Conservation (phyloP, 2,329 filamentous ascomycete genomes). For the Arachnopeziza araneosa region DNA sequence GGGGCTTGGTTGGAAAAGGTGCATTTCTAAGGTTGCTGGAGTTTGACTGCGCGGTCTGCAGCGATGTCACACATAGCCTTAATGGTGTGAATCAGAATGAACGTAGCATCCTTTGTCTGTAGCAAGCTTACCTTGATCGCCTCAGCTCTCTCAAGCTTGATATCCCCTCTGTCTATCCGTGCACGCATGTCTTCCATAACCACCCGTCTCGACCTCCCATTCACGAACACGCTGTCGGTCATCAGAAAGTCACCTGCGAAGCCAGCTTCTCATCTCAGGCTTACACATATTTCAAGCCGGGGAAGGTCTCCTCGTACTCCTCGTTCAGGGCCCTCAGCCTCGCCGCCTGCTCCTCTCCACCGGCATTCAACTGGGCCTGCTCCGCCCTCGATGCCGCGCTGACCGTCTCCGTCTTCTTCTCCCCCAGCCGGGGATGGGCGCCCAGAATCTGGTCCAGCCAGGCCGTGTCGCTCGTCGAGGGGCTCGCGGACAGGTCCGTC, state of each 20-base stretch:
- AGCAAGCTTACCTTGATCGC: constrained; percentile 59
- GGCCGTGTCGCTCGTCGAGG: constrained; percentile 43
- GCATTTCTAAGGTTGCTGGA: constrained; percentile 6
- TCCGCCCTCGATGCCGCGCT: constrained; percentile 63
- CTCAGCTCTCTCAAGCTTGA: constrained; percentile 61
- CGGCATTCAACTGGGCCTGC: constrained; percentile 67
- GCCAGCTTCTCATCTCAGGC: background rate
- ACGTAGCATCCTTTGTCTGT: background rate
- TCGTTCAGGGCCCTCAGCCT: constrained; percentile 60
- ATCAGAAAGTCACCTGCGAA: background rate
- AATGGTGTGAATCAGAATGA: constrained; percentile 13
- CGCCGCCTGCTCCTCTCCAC: constrained; percentile 49
- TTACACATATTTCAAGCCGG: constrained; percentile 75
- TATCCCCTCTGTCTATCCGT: constrained; percentile 64
- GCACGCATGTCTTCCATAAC: constrained; percentile 79
- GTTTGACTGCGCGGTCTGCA: constrained; percentile 66
- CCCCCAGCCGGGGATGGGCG: constrained; percentile 79
- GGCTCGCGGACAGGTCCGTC: constrained; percentile 48
- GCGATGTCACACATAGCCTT: constrained; percentile 87
- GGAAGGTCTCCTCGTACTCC: constrained; percentile 76
- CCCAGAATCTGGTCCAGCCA: constrained; percentile 68
- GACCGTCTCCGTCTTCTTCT: constrained; percentile 73
- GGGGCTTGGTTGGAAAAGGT: constrained; percentile 6
- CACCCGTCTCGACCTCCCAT: constrained; percentile 65
- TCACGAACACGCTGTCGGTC: constrained; percentile 69